These are phyloP conservation scores for Neofusicoccum ribis DNA, from an alignment of 2,329 filamentous ascomycete species.

Conservation along the genomic window DNA sequence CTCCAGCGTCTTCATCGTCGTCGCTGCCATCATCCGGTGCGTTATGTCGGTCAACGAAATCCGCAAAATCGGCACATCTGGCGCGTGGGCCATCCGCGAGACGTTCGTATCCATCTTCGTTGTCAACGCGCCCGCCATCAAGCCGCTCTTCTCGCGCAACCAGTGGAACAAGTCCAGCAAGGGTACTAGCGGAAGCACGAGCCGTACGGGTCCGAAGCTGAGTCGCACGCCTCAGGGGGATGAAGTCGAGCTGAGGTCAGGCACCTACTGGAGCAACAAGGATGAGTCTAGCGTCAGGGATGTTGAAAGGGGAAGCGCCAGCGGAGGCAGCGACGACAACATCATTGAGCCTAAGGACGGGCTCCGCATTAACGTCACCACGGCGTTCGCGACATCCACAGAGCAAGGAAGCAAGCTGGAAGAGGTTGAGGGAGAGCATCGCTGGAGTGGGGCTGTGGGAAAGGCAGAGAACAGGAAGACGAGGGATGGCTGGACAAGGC, in stretches of 20 bases:
- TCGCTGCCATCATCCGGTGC: constrained; percentile 45
- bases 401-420: neutral
- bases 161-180: neutral
- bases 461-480: neutral
- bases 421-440: neutral
- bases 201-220: neutral
- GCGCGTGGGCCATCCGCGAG: constrained; percentile 48
- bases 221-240: neutral
- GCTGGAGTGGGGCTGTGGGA: neutral
- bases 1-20: constrained; percentile 48
- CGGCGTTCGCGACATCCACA: neutral
- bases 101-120: constrained; percentile 48
- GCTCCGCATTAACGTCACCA: neutral
- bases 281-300: neutral
- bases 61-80: constrained; percentile 37
- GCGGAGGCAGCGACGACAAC: neutral
- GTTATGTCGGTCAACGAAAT: constrained; percentile 40
- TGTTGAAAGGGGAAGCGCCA: neutral
- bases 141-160: constrained; percentile 36
- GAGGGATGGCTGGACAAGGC: neutral
- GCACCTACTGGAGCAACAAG: neutral
- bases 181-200: neutral
- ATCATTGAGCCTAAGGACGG: neutral
- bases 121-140: constrained; percentile 45
- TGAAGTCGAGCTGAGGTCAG: neutral